Evolutionary conservation across 1,284 basidiomycete genomes (phyloP).

Genomic region (Coniferiporia weirii): DNA sequence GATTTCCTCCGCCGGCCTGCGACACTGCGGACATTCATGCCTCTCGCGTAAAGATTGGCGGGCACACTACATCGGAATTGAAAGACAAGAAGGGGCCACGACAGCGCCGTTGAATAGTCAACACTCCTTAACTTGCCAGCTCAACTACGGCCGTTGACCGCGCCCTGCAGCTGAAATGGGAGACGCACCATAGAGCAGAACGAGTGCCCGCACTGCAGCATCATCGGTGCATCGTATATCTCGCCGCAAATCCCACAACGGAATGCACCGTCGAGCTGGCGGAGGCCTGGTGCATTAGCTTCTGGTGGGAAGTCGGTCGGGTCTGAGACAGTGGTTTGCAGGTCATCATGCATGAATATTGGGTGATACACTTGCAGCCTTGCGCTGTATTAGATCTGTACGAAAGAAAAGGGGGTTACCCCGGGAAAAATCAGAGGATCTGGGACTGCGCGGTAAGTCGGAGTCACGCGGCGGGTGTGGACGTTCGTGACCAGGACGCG

Average conservation of each 20-base stretch:
- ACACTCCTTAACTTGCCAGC: background rate
- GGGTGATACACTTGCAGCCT: background rate
- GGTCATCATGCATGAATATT: constrained; percentile 13
- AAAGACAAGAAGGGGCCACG: constrained; percentile 7
- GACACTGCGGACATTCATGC: constrained; percentile 62
- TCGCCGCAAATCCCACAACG: constrained; percentile 71
- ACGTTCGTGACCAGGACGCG: too few relatives aligned
- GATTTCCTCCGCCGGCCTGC: constrained; percentile 47
- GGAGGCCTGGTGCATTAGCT: constrained; percentile 44
- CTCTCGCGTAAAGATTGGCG: constrained; percentile 50
- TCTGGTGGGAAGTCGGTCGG: constrained; percentile 59
- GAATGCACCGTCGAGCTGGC: constrained; percentile 54
- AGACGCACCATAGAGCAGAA: constrained; percentile 68
- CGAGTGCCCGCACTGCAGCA: constrained; percentile 65
- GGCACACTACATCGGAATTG: constrained; percentile 46
- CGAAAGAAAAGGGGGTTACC: too few relatives aligned
- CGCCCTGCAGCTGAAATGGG: background rate
- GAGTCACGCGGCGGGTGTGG: too few relatives aligned
- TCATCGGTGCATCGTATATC: constrained; percentile 63
- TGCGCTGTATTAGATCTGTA: background rate
- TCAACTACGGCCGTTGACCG: background rate
- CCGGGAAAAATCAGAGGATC: too few relatives aligned
- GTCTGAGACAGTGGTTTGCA: constrained; percentile 40
- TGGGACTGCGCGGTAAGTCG: too few relatives aligned
- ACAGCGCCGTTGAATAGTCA: background rate